Evolutionary conservation across 164 flowering plant species (phyloP).

Genomic region (Magnolia sinica): DNA sequence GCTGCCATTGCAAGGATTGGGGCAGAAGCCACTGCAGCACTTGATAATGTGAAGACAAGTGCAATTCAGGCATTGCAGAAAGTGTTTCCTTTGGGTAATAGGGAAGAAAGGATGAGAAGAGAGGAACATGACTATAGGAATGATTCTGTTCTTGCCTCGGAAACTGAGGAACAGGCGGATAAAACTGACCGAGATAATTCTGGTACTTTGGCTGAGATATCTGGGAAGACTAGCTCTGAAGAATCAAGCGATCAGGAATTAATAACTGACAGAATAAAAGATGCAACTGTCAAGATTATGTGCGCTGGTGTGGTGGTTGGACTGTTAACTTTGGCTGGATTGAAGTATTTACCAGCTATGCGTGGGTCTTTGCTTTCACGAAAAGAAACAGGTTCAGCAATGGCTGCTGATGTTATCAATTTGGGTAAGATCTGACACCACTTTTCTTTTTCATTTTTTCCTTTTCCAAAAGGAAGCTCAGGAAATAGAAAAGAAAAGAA

Average conservation of each 20-base stretch:
- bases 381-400: constrained; percentile 45
- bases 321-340: constrained; percentile 51
- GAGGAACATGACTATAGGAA: constrained; percentile 32
- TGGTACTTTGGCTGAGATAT: constrained; percentile 22
- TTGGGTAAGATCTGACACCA: constrained; percentile 52
- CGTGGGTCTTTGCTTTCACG: constrained; percentile 25
- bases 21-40: constrained; percentile 84
- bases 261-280: constrained; percentile 66
- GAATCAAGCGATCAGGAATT: constrained; percentile 39
- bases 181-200: constrained; percentile 27
- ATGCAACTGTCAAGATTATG: constrained; percentile 71
- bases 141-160: constrained; percentile 21
- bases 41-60: constrained; percentile 74
- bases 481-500: not conserved
- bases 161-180: constrained; percentile 23
- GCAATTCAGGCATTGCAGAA: constrained; percentile 79
- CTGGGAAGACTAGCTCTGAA: constrained; percentile 25
- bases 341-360: constrained; percentile 52
- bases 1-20: constrained; percentile 94
- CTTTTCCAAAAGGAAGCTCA: not conserved
- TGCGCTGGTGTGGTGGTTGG: constrained; percentile 76
- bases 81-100: constrained; percentile 62
- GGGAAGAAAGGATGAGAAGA: constrained; percentile 29
- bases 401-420: constrained; percentile 55
- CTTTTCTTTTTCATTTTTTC: not conserved